Evolutionary conservation across 352 stramenopile genomes (phyloP).

Genomic region (Thalassiosira mediterranea): DNA sequence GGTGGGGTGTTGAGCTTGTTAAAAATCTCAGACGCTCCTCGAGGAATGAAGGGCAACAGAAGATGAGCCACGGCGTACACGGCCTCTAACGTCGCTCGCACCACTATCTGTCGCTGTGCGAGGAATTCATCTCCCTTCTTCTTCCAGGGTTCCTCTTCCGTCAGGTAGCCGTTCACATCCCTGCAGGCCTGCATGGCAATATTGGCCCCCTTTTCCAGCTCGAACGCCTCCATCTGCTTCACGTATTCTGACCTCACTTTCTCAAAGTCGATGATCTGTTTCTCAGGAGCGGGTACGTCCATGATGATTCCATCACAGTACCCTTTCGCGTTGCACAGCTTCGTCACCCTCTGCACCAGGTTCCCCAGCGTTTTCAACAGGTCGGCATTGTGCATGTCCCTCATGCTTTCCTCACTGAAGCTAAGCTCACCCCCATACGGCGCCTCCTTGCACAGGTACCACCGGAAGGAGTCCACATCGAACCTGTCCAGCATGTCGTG

Average conservation of each 20-base stretch:
- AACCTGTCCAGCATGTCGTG: conserved; percentile 93
- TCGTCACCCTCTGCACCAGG: conserved; percentile 95
- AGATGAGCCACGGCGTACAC: conserved; percentile 97
- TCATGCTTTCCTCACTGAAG: conserved; percentile 88
- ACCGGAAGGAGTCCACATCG: conserved; percentile 95
- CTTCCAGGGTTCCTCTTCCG: conserved; percentile 96
- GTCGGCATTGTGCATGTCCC: conserved; percentile 98
- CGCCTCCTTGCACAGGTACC: conserved; percentile 86
- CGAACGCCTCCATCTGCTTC: conserved; percentile 91
- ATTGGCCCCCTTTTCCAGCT: conserved; percentile 89
- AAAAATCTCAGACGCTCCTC: conserved; percentile 91
- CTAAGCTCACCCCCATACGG: conserved; percentile 95
- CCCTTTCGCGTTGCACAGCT: conserved; percentile 89
- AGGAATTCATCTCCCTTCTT: conserved; percentile 89
- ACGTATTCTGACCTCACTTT: conserved; percentile 73
- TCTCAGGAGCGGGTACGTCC: conserved; percentile 58
- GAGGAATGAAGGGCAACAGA: conserved; percentile 92
- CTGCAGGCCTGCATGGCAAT: conserved; percentile 89
- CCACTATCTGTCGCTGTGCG: conserved; percentile 86
- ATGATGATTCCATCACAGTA: conserved; percentile 90
- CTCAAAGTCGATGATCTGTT: conserved; percentile 47
- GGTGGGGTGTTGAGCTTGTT: conserved; percentile 91
- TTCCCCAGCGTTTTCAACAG: conserved; percentile 92
- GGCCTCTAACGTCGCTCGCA: conserved; percentile 95
- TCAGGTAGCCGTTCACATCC: conserved; percentile 98